Evolutionary conservation across 2,329 filamentous ascomycete genomes (phyloP).

Genomic region (Atkinsonella texensis): DNA sequence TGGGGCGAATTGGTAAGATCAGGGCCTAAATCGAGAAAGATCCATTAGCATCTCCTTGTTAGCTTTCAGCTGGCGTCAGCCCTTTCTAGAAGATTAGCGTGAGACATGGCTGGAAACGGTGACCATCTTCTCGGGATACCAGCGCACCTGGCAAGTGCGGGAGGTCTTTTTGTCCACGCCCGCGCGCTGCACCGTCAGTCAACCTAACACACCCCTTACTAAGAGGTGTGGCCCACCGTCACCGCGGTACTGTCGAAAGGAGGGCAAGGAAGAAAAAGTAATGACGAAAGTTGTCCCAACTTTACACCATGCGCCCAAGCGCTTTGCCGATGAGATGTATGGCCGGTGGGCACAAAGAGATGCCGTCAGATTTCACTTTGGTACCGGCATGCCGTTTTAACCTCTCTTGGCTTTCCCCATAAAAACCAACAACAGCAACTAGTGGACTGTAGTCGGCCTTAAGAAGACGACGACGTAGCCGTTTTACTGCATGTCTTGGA

Average conservation of each 20-base stretch:
- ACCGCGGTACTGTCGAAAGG: not conserved
- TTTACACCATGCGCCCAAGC: not conserved
- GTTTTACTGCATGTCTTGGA: not conserved
- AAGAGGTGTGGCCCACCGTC: conserved; percentile 1
- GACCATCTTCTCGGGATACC: conserved; percentile 2
- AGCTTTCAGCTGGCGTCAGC: conserved; percentile 1
- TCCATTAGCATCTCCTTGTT: not conserved
- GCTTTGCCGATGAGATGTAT: not conserved
- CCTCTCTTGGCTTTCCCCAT: not conserved
- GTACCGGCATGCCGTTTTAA: not conserved
- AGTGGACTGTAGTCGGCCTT: not conserved
- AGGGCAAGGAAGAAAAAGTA: not conserved
- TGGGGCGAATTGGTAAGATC: no score
- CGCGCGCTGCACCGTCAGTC: not conserved
- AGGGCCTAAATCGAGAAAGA: not conserved
- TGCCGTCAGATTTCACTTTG: not conserved
- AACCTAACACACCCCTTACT: not conserved
- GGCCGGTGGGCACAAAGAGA: not conserved
- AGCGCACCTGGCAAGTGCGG: not conserved
- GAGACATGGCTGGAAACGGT: conserved; percentile 6
- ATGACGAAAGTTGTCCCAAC: conserved; percentile 1
- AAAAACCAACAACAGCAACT: not conserved
- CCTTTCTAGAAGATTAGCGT: conserved; percentile 9
- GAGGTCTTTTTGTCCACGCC: not conserved
- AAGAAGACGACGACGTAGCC: not conserved